Base-by-base conservation (phyloP, 345 rosid species). In the Syzygium oleosum region DNA sequence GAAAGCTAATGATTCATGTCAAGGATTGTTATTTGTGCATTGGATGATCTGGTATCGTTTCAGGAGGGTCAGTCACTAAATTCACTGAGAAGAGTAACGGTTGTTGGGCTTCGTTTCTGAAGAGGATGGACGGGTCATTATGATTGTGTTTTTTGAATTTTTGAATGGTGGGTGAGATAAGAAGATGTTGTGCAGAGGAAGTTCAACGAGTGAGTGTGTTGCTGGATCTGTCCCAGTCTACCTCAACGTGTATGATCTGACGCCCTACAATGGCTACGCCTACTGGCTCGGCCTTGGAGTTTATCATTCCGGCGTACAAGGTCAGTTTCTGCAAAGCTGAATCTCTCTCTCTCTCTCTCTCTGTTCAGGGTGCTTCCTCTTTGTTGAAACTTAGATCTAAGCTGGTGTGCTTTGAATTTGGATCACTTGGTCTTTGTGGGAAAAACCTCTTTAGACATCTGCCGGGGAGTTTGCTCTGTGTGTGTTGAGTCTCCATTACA, bases 231-330 rank as follows among this genome's bases (percentile, higher is more conserved):
- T 96, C 51, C 97, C 99, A 2, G 99, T 98, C 84, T 92, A 93
- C 91, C 98, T 98, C 41, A 98, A 98, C 84, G 99, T 98, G 19
- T 98, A 98, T 88, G 99, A 98, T 93, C 97, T 98, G 85, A 98
- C 99, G 56, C 96, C 99, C 49, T 87, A 95, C 61, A 98, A 98
- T 93, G 99, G 98, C 85, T 98, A 96, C 86, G 98, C 99, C 77
- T 96, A 96, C 87, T 98, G 99, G 99, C 88, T 98, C 86, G 99
- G 99, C 43, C 99, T 98, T 83, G 99, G 99, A 21, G 99, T 94
- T 65, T 97, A 97, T 87, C 99, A 98, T 91, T 98, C 99, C 52
- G 99, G 99, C 14, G 98, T 98, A 87, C 95, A 98, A 98, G 99
- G 99, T 98, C 88, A 43, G 93, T 91, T 22, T 38, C 31, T 59